These are phyloP conservation scores for Boeremia exigua DNA, from an alignment of 2,329 filamentous ascomycete species.

Conservation along the genomic window DNA sequence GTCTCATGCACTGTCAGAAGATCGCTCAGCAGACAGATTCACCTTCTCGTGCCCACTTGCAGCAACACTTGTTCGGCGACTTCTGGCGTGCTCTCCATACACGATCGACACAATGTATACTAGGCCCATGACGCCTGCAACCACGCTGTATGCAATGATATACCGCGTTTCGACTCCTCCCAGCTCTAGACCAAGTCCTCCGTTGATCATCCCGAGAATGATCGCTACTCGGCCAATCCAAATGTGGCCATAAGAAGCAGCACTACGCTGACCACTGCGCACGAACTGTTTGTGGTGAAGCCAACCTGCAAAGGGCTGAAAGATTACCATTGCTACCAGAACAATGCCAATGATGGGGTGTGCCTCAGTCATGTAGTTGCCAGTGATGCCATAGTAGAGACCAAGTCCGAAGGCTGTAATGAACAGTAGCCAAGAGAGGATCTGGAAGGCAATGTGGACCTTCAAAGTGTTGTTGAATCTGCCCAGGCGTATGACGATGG, in stretches of 20 bases:
- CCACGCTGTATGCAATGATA: slow-evolving; percentile 55
- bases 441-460: slow-evolving; percentile 52
- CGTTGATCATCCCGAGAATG: slow-evolving; percentile 60
- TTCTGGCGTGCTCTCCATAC: slow-evolving; percentile 3
- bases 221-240: slow-evolving; percentile 60
- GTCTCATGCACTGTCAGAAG: background rate
- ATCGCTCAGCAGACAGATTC: background rate
- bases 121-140: slow-evolving; percentile 53
- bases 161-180: slow-evolving; percentile 6
- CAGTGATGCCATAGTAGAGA: slow-evolving; percentile 52
- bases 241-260: slow-evolving; percentile 57
- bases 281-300: slow-evolving; percentile 59
- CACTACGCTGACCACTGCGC: slow-evolving; percentile 50
- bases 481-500: slow-evolving; percentile 47
- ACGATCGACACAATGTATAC: slow-evolving; percentile 5
- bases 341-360: slow-evolving; percentile 61
- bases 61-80: slow-evolving; percentile 5
- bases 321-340: slow-evolving; percentile 56
- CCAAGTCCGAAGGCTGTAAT: slow-evolving; percentile 58
- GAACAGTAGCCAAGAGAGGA: slow-evolving; percentile 52
- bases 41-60: slow-evolving; percentile 11
- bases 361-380: slow-evolving; percentile 40
- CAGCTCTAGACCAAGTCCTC: slow-evolving; percentile 58
- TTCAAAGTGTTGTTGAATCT: slow-evolving; percentile 46
- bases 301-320: slow-evolving; percentile 59